Evolutionary conservation across 352 stramenopile species (phyloP).

Genomic region (Globisporangium solare): DNA sequence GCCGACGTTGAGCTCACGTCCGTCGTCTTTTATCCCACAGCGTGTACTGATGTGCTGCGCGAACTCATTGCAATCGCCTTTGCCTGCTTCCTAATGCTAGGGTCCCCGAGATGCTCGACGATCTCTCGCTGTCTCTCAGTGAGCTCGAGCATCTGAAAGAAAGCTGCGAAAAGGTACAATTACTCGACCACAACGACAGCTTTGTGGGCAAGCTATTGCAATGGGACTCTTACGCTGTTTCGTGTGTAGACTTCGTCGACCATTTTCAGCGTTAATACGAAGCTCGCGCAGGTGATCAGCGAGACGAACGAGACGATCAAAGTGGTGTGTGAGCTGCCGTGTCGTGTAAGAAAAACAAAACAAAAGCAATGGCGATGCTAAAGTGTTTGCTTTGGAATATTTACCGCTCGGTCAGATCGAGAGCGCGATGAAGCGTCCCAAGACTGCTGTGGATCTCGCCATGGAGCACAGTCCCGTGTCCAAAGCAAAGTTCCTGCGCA

Average conservation of each 20-base stretch:
- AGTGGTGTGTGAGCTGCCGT: slow-evolving; percentile 33
- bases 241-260: slow-evolving; percentile 40
- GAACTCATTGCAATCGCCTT: not conserved
- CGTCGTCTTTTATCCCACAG: not conserved
- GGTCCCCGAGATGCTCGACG: slow-evolving; percentile 21
- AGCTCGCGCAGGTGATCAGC: slow-evolving; percentile 48
- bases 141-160: slow-evolving; percentile 46
- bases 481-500: slow-evolving; percentile 40
- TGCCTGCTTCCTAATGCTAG: slow-evolving; percentile 1
- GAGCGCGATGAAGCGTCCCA: slow-evolving; percentile 70
- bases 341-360: not conserved
- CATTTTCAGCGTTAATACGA: slow-evolving; percentile 46
- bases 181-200: not conserved
- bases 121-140: slow-evolving; percentile 32
- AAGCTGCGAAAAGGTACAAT: slow-evolving; percentile 45
- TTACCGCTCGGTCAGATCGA: slow-evolving; percentile 44
- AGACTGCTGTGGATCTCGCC: slow-evolving; percentile 61
- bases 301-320: slow-evolving; percentile 65
- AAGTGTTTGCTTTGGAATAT: not conserved
- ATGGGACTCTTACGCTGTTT: not conserved
- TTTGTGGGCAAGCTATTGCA: not conserved
- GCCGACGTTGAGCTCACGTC: slow-evolving; percentile 46
- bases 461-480: slow-evolving; percentile 67
- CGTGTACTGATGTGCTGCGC: not conserved
- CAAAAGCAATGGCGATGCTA: not conserved